Percentiles rank a stretch among this genome's conserved stretches.
Evolutionary conservation across 352 stramenopile genomes (phyloP).

Genomic region (Plasmopara muralis): DNA sequence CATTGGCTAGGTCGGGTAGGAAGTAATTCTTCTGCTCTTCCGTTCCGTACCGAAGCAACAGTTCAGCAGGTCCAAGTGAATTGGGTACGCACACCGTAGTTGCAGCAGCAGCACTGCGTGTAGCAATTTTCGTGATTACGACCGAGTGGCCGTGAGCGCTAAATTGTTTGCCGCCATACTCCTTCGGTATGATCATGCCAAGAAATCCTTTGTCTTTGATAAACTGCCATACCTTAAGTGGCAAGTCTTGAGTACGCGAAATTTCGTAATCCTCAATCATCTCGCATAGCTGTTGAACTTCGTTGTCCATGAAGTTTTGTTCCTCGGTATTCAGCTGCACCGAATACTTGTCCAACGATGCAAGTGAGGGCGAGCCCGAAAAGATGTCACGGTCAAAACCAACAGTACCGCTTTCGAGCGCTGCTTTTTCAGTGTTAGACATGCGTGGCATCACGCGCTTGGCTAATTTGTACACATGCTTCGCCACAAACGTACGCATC

Average conservation of each 20-base stretch:
- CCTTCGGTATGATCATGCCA: constrained; percentile 97
- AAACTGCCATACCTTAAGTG: constrained; percentile 91
- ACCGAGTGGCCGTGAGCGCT: constrained; percentile 87
- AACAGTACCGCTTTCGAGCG: constrained; percentile 92
- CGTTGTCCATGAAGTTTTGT: constrained; percentile 92
- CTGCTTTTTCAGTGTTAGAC: constrained; percentile 93
- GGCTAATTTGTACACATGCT: constrained; percentile 89
- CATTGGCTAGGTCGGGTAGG: constrained; percentile 88
- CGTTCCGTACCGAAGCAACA: constrained; percentile 94
- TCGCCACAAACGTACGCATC: constrained; percentile 75
- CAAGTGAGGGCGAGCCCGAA: constrained; percentile 87
- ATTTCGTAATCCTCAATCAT: constrained; percentile 96
- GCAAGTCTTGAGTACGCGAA: constrained; percentile 88
- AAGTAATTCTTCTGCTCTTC: constrained; percentile 96
- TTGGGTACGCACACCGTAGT: constrained; percentile 97
- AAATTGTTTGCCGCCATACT: constrained; percentile 91
- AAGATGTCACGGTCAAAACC: constrained; percentile 98
- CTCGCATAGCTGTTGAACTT: constrained; percentile 93
- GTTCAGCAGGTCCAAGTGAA: constrained; percentile 93
- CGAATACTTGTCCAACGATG: constrained; percentile 92
- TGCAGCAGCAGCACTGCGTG: constrained; percentile 85
- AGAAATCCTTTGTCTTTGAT: constrained; percentile 96
- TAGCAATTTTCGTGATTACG: constrained; percentile 92
- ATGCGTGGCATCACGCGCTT: constrained; percentile 95
- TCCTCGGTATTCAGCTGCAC: constrained; percentile 91